Evolutionary conservation across 257 asterid genomes (phyloP), one percentile per base, ranked within the genome.

Genomic region (Vinca minor): DNA sequence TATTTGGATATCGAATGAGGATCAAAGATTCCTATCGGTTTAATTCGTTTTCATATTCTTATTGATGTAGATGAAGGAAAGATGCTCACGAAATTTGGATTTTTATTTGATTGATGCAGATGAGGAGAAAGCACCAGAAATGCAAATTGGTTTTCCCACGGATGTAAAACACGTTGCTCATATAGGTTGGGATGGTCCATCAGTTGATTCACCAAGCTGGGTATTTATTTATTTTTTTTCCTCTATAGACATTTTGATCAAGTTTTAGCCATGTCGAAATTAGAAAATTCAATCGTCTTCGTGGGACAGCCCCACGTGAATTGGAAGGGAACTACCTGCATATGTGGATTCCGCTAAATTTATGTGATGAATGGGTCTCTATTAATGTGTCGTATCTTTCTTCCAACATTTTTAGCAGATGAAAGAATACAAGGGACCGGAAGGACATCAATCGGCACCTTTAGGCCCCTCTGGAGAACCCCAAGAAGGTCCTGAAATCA

Each of bases 161-260:
- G 97, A 93, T 74, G 99, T 93, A 68, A 93, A 93, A 81, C 99
- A 93, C 70, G 97, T 93, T 55, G 97, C 96, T 69, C 99, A 93
- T 60, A 92, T 92, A 8, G 98, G 98, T 66, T 85, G 92, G 89
- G 96, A 91, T 74, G 98, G 96, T 23, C 85, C 96, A 28, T 73
- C 89, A 8, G 79, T 79, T 42, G 94, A 81, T 34, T 49, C 74
- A 64, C 96, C 96, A 17, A 86, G 87, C 81, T 91, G 96, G 98
- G 98, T 79, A 74, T n/a, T n/a, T n/a, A n/a, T n/a, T n/a, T n/a
- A n/a, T n/a, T n/a, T n/a, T n/a, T n/a, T n/a, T n/a, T n/a, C n/a
- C n/a, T n/a, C n/a, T n/a, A n/a, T n/a, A n/a, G n/a, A n/a, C n/a
- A n/a, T n/a, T n/a, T n/a, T n/a, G n/a, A n/a, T n/a, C n/a, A n/a